Evolutionary conservation across 2,329 filamentous ascomycete genomes (phyloP).

Genomic region (Paracoccidioides lutzii): DNA sequence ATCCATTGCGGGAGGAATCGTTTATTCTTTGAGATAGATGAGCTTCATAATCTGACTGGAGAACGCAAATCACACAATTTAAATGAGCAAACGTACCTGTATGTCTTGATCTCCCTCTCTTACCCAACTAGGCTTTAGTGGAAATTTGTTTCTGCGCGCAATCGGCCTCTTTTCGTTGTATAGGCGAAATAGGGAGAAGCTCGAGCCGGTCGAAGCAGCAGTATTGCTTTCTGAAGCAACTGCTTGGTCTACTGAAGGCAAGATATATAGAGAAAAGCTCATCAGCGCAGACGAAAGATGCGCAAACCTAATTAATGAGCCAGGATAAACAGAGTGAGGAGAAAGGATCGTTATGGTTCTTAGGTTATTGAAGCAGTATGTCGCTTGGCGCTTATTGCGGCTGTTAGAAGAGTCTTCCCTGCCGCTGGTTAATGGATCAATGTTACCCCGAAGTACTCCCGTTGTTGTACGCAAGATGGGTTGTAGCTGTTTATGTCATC

Average conservation of each 20-base stretch:
- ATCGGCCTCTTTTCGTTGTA: no score
- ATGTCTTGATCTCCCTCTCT: no score
- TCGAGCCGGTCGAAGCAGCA: no score
- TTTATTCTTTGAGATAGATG: background rate
- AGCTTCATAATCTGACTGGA: background rate
- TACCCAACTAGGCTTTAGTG: no score
- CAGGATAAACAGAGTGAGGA: background rate
- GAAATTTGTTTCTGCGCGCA: no score
- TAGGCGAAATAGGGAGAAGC: no score
- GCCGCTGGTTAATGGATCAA: background rate
- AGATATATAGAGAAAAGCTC: no score
- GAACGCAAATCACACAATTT: no score
- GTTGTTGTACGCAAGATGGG: no score
- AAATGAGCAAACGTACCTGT: no score
- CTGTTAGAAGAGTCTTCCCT: background rate
- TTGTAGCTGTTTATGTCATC: no score
- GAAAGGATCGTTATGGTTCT: conserved; percentile 17
- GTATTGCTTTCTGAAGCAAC: background rate
- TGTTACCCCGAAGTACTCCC: background rate
- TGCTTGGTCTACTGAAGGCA: background rate
- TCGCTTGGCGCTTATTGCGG: conserved; percentile 12
- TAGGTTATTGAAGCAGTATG: conserved; percentile 28
- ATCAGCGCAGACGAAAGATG: background rate
- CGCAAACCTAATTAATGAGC: background rate
- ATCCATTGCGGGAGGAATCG: conserved; percentile 17